These are phyloP conservation scores for Teratosphaeria pseudoeucalypti DNA, from an alignment of 2,329 filamentous ascomycete species.

Conservation along the genomic window DNA sequence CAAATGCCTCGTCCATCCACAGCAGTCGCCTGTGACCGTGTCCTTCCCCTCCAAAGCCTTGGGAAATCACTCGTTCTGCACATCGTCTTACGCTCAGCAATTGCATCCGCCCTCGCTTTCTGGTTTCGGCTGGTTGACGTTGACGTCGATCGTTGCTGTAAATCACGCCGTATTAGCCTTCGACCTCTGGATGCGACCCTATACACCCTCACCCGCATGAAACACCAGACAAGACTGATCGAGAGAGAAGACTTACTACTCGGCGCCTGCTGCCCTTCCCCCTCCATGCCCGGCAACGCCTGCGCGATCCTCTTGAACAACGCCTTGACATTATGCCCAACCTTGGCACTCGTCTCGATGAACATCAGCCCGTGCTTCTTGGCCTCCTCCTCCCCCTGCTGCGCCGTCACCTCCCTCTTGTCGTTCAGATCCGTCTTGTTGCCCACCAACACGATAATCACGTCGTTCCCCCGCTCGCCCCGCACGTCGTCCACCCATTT, in stretches of 20 bases:
- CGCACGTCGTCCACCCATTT: conserved; percentile 99
- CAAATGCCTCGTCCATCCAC: too few species aligned
- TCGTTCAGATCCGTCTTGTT: conserved; percentile 99
- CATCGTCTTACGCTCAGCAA: conserved; percentile 13
- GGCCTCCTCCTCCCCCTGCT: conserved; percentile 93
- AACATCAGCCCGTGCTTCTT: conserved; percentile 99
- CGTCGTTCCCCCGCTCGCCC: conserved; percentile 92
- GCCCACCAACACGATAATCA: conserved; percentile 95
- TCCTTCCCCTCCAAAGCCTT: too few species aligned
- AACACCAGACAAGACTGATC: neutral
- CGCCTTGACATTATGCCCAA: conserved; percentile 95
- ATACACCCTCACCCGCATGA: neutral
- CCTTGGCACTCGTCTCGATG: conserved; percentile 95
- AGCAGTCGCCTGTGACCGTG: neutral
- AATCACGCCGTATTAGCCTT: neutral
- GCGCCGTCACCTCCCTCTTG: conserved; percentile 92
- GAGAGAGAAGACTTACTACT: conserved; percentile 55
- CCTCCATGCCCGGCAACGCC: conserved; percentile 94
- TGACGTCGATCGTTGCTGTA: conserved; percentile 26
- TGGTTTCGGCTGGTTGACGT: conserved; percentile 25
- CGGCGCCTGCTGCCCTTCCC: conserved; percentile 64
- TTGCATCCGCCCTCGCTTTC: conserved; percentile 29
- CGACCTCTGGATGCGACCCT: neutral
- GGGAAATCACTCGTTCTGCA: neutral
- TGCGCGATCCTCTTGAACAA: conserved; percentile 97